A percentile compares a stretch with the other conserved stretches of the same genome.
phyloP scores from a whole-genome alignment of 495 filamentous ascomycete genomes.

The Xylaria telfairii region DNA sequence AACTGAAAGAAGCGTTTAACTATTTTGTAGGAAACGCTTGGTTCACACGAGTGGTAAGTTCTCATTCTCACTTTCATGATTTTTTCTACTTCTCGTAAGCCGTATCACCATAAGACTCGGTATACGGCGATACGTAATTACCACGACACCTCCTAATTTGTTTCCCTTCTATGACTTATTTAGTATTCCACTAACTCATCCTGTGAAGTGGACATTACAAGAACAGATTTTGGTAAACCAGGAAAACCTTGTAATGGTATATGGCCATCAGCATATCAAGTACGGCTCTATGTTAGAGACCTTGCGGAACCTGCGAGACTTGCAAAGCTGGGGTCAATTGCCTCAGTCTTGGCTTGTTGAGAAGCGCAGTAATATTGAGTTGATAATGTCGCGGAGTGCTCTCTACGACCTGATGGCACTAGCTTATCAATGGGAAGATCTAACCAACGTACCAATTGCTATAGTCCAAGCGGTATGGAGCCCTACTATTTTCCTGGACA shows the following conservation, averaged over 20 bases:
- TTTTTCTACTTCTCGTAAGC: neutral
- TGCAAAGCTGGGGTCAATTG: too few species aligned
- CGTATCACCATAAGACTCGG: neutral
- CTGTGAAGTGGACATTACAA: slow-evolving; percentile 3
- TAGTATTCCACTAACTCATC: neutral
- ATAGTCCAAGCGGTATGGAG: neutral
- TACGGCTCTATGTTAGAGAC: neutral
- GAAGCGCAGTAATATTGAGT: too few species aligned
- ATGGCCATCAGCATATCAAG: neutral
- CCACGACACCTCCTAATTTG: too few species aligned
- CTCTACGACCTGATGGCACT: too few species aligned
- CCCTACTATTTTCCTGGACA: neutral
- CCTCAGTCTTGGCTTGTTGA: too few species aligned
- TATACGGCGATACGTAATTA: too few species aligned
- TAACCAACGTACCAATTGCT: neutral
- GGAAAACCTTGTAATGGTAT: neutral
- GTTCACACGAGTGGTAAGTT: slow-evolving; percentile 1
- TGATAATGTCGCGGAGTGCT: too few species aligned
- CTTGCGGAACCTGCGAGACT: neutral
- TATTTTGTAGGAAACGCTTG: neutral
- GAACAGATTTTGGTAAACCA: neutral
- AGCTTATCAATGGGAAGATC: too few species aligned
- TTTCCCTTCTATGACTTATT: neutral
- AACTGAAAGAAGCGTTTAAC: neutral
- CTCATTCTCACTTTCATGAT: neutral